Evolutionary conservation across 176 grass and related monocot species (phyloP), one percentile per base, ranked within the genome.

Genomic region (Thalia dealbata): DNA sequence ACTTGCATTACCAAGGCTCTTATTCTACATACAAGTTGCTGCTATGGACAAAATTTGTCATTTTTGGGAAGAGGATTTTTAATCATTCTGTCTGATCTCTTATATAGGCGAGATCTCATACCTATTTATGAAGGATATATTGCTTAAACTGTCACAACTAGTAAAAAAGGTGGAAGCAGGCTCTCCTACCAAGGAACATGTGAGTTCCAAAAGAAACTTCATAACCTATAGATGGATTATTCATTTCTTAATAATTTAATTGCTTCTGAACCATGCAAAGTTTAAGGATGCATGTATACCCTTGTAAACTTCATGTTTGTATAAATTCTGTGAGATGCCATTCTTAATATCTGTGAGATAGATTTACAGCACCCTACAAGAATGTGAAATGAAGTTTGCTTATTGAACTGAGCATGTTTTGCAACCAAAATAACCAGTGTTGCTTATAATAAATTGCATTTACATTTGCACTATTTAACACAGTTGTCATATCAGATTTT

Each of bases 81-180:
- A 51, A 78, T 62, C 22, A 71, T 74, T 67, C 41, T 78, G 22
- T 76, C 11, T 70, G 52, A 42, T 69, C 65, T 52, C 59, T 69
- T 86, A 75, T 86, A 75, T 78, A 97, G 93, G 89, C 48, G 81
- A 86, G 55, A 76, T 41, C 62, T 92, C 93, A 64, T 86, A 76
- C 59, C 26, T 79, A 51, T 88, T 88, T 81, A 97, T 90, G 89
- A 97, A 92, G 86, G 82, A 92, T 8, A 80, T 92, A 71, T 61
- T 92, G 67, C 82, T 97, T 84, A 88, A 82, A 69, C 75, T 97
- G 51, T 76, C 93, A 45, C 72, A 80, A 26, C 71, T 68, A 35
- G 71, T 74, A 24, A 58, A 51, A 22, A 83, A 77, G 82, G 55
- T 82, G 62, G 75, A 90, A 58, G 85, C 80, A 79, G 82, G 86